Conservation (phyloP, 768 basidiomycete species). For the Vishniacozyma victoriae region DNA sequence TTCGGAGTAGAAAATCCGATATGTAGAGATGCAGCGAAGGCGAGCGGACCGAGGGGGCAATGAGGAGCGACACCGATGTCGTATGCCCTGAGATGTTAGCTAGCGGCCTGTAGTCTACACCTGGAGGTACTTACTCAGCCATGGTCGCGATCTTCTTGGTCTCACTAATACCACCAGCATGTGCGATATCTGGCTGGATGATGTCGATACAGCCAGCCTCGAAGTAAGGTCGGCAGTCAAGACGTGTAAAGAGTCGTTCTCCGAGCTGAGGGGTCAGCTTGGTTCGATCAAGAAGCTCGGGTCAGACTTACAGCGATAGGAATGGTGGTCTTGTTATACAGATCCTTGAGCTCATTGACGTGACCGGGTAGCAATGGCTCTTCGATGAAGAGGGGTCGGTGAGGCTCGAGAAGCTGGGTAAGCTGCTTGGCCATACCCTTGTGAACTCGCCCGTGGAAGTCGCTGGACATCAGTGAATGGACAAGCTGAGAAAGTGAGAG, state of each 20-base stretch:
- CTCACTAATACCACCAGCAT: slow-evolving; percentile 45
- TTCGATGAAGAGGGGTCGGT: slow-evolving; percentile 44
- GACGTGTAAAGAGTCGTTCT: slow-evolving; percentile 38
- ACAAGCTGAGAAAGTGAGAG: neutral
- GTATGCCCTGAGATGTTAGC: slow-evolving; percentile 48
- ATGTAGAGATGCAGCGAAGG: slow-evolving; percentile 65
- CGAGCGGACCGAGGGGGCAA: slow-evolving; percentile 61
- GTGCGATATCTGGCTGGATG: slow-evolving; percentile 41
- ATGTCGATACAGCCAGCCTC: slow-evolving; percentile 43
- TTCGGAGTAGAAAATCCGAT: slow-evolving; percentile 59
- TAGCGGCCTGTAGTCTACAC: neutral
- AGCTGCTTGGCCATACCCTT: slow-evolving; percentile 45
- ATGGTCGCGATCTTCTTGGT: slow-evolving; percentile 42
- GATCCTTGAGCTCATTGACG: slow-evolving; percentile 39
- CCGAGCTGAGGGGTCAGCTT: slow-evolving; percentile 18
- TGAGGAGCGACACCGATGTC: slow-evolving; percentile 68
- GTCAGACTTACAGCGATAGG: slow-evolving; percentile 40
- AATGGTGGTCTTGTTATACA: slow-evolving; percentile 40
- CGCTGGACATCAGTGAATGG: slow-evolving; percentile 7
- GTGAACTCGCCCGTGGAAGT: slow-evolving; percentile 46
- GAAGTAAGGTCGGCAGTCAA: slow-evolving; percentile 33
- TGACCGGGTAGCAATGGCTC: slow-evolving; percentile 43
- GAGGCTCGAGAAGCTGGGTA: slow-evolving; percentile 38
- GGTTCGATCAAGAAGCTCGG: neutral
- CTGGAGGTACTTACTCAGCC: slow-evolving; percentile 39